Conservation (phyloP, 2,329 filamentous ascomycete genomes). For the Fusarium guadeloupense region DNA sequence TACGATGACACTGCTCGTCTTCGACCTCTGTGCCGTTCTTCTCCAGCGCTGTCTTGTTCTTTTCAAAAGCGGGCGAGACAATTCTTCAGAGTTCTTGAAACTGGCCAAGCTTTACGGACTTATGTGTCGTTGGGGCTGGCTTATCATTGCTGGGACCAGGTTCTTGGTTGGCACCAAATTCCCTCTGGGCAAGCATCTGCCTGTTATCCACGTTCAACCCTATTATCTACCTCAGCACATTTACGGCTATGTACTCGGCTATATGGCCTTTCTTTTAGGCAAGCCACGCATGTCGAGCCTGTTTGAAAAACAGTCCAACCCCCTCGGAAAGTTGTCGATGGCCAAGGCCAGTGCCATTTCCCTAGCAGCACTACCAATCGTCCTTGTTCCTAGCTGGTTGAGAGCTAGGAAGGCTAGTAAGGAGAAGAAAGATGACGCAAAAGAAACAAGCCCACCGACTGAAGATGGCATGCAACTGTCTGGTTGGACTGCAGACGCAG, state of each 20-base stretch:
- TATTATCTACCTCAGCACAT: neutral
- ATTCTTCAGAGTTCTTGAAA: neutral
- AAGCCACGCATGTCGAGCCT: neutral
- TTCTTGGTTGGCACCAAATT: neutral
- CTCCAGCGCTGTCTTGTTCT: neutral
- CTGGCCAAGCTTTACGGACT: neutral
- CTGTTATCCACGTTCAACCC: neutral
- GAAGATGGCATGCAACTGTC: neutral
- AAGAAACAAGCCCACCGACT: neutral
- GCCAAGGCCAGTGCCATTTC: conserved; percentile 1
- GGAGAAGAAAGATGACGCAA: neutral
- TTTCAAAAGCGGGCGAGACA: neutral
- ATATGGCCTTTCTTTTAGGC: conserved; percentile 1
- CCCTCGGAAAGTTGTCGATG: conserved; percentile 1
- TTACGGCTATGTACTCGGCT: neutral
- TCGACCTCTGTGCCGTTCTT: neutral
- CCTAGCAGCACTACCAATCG: neutral
- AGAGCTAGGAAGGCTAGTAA: neutral
- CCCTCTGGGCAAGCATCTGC: neutral
- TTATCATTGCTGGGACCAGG: neutral
- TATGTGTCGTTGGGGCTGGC: conserved; percentile 7
- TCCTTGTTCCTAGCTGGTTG: neutral
- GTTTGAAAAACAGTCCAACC: neutral
- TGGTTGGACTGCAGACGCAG: conserved; percentile 1
- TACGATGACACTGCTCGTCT: conserved; percentile 1